These are phyloP conservation scores for Aspergillus intermedius DNA, from an alignment of 2,329 filamentous ascomycete species.

Conservation along the genomic window DNA sequence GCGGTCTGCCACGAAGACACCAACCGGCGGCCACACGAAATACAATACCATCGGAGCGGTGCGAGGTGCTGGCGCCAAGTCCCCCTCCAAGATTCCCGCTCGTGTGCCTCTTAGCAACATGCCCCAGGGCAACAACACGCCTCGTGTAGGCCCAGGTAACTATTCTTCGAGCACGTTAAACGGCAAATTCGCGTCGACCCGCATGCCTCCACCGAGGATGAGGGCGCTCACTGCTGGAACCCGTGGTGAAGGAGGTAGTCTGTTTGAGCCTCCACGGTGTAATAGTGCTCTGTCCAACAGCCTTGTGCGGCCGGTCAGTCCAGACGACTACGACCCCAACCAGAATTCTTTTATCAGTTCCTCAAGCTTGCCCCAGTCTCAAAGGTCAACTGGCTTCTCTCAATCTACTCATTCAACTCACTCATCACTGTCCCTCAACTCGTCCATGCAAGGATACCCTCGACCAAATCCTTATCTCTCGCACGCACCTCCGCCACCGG, in stretches of 20 bases:
- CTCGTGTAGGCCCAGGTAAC: constrained; percentile 43
- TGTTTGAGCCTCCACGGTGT: constrained; percentile 42
- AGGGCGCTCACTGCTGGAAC: constrained; percentile 64
- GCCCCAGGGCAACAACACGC: constrained; percentile 62
- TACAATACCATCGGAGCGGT: constrained; percentile 31
- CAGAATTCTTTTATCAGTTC: constrained; percentile 43
- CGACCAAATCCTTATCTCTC: constrained; percentile 31
- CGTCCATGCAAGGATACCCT: constrained; percentile 25
- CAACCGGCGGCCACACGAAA: constrained; percentile 36
- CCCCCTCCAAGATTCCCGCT: constrained; percentile 44
- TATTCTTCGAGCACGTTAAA: constrained; percentile 39
- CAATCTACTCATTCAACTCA: constrained; percentile 39
- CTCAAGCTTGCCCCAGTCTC: constrained; percentile 36
- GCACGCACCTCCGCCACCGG: constrained; percentile 31
- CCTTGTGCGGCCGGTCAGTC: constrained; percentile 55
- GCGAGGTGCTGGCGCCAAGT: constrained; percentile 30
- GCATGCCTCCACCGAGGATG: constrained; percentile 83
- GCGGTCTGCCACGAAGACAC: constrained; percentile 42
- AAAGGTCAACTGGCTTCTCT: constrained; percentile 31
- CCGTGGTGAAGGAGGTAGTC: constrained; percentile 27
- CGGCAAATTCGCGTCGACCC: constrained; percentile 43
- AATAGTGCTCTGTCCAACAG: constrained; percentile 43
- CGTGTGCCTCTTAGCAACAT: constrained; percentile 42
- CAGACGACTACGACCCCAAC: constrained; percentile 68
- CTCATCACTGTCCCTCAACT: constrained; percentile 31